Percentiles rank a stretch among this genome's conserved stretches.
phyloP scores from a whole-genome alignment of 2,329 filamentous ascomycete species.

The Cordyceps militaris region DNA sequence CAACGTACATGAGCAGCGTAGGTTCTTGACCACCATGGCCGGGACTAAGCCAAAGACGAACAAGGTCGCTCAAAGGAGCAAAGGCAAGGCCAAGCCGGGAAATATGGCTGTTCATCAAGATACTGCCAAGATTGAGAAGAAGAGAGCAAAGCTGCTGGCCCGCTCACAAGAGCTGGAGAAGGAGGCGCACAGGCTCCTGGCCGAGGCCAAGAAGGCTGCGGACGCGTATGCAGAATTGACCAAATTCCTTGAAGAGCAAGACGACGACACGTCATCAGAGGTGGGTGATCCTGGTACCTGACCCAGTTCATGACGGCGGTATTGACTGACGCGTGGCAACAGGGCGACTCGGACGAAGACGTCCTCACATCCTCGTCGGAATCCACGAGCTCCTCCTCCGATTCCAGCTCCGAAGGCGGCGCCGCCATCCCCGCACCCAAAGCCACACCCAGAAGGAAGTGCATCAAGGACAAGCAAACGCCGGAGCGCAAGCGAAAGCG shows the following conservation, averaged over 20 bases:
- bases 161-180: conserved; percentile 35
- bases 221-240: conserved; percentile 22
- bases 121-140: conserved; percentile 25
- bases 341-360: conserved; percentile 2
- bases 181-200: conserved; percentile 33
- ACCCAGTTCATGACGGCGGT: no score
- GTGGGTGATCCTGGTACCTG: conserved; percentile 9
- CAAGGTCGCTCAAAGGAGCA: conserved; percentile 13
- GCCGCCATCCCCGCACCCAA: conserved; percentile 13
- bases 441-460: conserved; percentile 13
- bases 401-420: conserved; percentile 19
- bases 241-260: conserved; percentile 13
- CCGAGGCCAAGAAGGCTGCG: conserved; percentile 30
- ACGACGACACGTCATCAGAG: conserved; percentile 15
- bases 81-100: conserved; percentile 24
- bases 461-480: conserved; percentile 15
- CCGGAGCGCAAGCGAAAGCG: conserved; percentile 13
- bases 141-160: conserved; percentile 29
- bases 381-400: conserved; percentile 1
- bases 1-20: no score
- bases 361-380: background rate
- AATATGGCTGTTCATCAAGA: conserved; percentile 18
- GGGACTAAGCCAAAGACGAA: background rate
- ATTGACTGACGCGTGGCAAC: background rate
- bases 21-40: background rate